phyloP scores from a whole-genome alignment of 345 rosid species.

The Camelina hispida region DNA sequence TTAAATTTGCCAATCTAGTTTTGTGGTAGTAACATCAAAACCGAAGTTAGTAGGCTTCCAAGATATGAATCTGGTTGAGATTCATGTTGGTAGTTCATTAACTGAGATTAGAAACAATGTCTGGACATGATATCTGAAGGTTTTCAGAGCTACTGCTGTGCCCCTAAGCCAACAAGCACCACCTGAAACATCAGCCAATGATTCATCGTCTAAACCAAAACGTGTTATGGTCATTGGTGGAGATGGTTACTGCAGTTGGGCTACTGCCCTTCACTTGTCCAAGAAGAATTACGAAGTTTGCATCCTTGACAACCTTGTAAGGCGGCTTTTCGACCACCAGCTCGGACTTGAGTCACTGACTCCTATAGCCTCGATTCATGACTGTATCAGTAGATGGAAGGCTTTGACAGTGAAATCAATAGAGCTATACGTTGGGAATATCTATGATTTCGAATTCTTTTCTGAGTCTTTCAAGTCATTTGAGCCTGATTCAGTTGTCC shows the following conservation, averaged over 20 bases:
- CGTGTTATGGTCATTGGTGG: conserved; percentile 97
- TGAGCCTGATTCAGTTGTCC: too few relatives aligned
- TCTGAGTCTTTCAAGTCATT: too few relatives aligned
- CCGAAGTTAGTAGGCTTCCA: too few relatives aligned
- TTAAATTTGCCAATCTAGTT: background rate
- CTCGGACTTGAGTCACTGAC: conserved; percentile 94
- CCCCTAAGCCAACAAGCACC: conserved; percentile 61
- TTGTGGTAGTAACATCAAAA: conserved; percentile 12
- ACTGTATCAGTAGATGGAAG: conserved; percentile 85
- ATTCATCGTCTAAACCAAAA: conserved; percentile 54
- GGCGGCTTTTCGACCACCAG: conserved; percentile 92
- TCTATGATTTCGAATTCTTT: too few relatives aligned
- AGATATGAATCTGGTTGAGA: too few relatives aligned
- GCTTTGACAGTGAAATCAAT: too few relatives aligned
- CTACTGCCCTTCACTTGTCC: conserved; percentile 93
- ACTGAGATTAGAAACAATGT: too few relatives aligned
- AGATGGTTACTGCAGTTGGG: conserved; percentile 99
- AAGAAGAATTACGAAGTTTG: conserved; percentile 83
- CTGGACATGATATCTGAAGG: too few relatives aligned
- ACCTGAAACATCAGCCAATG: conserved; percentile 49
- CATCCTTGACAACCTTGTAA: conserved; percentile 80
- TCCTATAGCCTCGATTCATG: conserved; percentile 83
- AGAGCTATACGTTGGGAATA: too few relatives aligned
- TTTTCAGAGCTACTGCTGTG: conserved; percentile 53
- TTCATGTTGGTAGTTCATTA: background rate